Percentiles rank a stretch among this genome's conserved stretches.
Conservation (phyloP, 2,329 filamentous ascomycete species). For the Diaporthe nobilis region DNA sequence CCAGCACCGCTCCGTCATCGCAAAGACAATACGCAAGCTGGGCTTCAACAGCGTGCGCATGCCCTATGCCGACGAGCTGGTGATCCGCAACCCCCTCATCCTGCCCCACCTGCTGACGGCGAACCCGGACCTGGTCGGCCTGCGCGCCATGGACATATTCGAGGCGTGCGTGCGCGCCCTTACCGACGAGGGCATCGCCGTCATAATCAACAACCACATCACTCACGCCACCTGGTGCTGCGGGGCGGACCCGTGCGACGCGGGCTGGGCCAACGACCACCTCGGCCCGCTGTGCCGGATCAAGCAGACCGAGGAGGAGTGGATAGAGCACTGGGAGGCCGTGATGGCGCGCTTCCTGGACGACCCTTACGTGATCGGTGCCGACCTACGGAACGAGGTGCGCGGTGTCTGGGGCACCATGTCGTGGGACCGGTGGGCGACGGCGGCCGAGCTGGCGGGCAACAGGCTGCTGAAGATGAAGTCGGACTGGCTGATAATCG, state of each 20-base stretch:
- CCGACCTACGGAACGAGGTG: slow-evolving; percentile 78
- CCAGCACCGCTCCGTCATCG: slow-evolving; percentile 73
- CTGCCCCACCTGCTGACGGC: slow-evolving; percentile 65
- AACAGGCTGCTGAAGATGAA: slow-evolving; percentile 73
- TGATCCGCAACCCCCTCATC: slow-evolving; percentile 70
- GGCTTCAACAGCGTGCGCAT: slow-evolving; percentile 80
- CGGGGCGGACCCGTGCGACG: slow-evolving; percentile 76
- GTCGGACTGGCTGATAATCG: slow-evolving; percentile 75
- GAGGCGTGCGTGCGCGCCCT: slow-evolving; percentile 70
- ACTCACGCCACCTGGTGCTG: slow-evolving; percentile 79
- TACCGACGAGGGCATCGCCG: slow-evolving; percentile 73
- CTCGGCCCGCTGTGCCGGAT: slow-evolving; percentile 72
- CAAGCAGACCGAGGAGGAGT: slow-evolving; percentile 74
- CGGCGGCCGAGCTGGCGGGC: slow-evolving; percentile 74
- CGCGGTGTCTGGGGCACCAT: slow-evolving; percentile 79
- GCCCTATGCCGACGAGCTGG: slow-evolving; percentile 79
- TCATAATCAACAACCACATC: slow-evolving; percentile 80
- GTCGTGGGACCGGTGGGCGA: slow-evolving; percentile 75
- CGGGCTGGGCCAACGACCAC: slow-evolving; percentile 76
- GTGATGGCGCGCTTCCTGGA: slow-evolving; percentile 72
- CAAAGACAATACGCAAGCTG: slow-evolving; percentile 69
- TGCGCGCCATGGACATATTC: slow-evolving; percentile 72
- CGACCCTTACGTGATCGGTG: slow-evolving; percentile 75
- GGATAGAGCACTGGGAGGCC: slow-evolving; percentile 76
- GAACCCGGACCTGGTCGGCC: slow-evolving; percentile 72